Percentiles rank a stretch among this genome's conserved stretches.
phyloP scores from a whole-genome alignment of 2,329 filamentous ascomycete genomes.

The Corinectria fuckeliana region DNA sequence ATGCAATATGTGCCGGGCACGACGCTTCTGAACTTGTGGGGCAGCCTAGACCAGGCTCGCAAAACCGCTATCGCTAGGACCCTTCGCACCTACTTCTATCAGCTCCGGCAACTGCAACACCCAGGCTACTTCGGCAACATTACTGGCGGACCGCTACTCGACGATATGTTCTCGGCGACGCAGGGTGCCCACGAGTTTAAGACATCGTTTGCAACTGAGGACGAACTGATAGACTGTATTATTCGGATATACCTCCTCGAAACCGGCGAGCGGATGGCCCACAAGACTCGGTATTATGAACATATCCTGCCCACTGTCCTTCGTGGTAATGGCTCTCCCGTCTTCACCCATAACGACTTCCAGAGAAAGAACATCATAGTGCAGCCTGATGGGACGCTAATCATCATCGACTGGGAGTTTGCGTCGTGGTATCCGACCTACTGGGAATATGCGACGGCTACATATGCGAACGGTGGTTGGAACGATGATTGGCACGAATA shows the following conservation, averaged over 20 bases:
- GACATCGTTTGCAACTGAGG: slow-evolving; percentile 14
- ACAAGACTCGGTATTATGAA: slow-evolving; percentile 17
- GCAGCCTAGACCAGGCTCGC: neutral
- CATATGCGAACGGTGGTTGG: slow-evolving; percentile 22
- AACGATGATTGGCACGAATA: slow-evolving; percentile 33
- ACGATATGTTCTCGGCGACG: slow-evolving; percentile 26
- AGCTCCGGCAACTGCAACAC: slow-evolving; percentile 21
- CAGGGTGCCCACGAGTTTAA: slow-evolving; percentile 14
- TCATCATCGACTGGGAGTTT: slow-evolving; percentile 34
- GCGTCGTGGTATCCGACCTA: slow-evolving; percentile 33
- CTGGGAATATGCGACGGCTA: slow-evolving; percentile 33
- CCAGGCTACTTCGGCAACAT: slow-evolving; percentile 30
- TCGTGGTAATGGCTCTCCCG: neutral
- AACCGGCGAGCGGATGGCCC: slow-evolving; percentile 13
- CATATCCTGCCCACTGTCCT: slow-evolving; percentile 16
- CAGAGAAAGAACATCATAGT: slow-evolving; percentile 34
- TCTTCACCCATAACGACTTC: slow-evolving; percentile 32
- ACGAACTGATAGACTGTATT: slow-evolving; percentile 17
- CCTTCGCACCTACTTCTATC: slow-evolving; percentile 15
- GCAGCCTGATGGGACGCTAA: slow-evolving; percentile 11
- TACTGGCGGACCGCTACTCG: slow-evolving; percentile 18
- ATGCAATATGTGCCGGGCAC: slow-evolving; percentile 26
- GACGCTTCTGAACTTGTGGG: slow-evolving; percentile 10
- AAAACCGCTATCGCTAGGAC: slow-evolving; percentile 15
- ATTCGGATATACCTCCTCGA: slow-evolving; percentile 20